A percentile compares a stretch with the other conserved stretches of the same genome.
Conservation (phyloP, 2,329 filamentous ascomycete genomes). For the Penicillium sp. region DNA sequence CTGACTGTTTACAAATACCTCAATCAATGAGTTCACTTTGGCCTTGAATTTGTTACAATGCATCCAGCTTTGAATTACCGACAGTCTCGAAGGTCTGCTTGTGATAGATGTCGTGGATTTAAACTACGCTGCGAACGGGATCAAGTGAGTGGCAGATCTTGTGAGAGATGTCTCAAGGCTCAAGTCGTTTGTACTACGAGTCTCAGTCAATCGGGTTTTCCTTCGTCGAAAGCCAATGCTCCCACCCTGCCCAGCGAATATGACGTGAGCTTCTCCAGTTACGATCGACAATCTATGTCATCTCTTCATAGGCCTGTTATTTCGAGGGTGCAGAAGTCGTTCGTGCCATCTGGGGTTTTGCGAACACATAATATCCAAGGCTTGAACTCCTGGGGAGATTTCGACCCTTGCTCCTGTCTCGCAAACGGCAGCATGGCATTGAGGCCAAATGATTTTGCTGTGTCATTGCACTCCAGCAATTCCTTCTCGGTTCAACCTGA, state of each 20-base stretch:
- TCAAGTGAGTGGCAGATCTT: constrained; percentile 30
- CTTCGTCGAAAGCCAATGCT: constrained; percentile 7
- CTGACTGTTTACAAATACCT: too few species aligned
- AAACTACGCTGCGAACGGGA: constrained; percentile 34
- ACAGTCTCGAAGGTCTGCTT: constrained; percentile 33
- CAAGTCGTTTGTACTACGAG: constrained; percentile 33
- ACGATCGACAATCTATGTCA: constrained; percentile 13
- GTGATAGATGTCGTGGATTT: constrained; percentile 34
- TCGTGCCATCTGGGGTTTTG: not conserved
- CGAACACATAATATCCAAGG: constrained; percentile 2
- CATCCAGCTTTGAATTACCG: constrained; percentile 29
- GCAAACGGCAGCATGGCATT: not conserved
- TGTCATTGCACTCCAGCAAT: not conserved
- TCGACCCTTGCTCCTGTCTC: not conserved
- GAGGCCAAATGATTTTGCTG: not conserved
- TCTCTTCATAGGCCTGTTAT: constrained; percentile 24
- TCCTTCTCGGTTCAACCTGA: not conserved
- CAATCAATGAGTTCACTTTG: not conserved
- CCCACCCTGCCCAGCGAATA: constrained; percentile 6
- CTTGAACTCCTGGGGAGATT: not conserved
- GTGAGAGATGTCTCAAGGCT: constrained; percentile 34
- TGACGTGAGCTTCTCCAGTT: constrained; percentile 6
- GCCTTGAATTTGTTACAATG: constrained; percentile 13
- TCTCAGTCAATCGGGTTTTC: constrained; percentile 21
- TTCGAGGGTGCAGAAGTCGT: constrained; percentile 20